Evolutionary conservation across 1,284 basidiomycete genomes (phyloP), one percentile per base, ranked within the genome.

Genomic region (Cryptococcus hybrid): DNA sequence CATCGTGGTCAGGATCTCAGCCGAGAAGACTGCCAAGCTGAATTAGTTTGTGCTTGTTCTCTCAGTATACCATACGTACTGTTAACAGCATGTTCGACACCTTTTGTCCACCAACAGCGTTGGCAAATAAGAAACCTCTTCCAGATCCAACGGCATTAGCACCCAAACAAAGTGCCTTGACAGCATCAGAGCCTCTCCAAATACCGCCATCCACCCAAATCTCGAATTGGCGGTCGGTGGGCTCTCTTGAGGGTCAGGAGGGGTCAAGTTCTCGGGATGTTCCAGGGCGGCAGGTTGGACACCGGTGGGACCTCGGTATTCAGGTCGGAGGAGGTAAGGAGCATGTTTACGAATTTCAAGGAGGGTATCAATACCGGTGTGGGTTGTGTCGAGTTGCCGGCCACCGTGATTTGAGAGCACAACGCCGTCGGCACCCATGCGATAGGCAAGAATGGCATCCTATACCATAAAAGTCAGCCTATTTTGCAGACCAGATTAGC

Each of bases 121-220:
- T 90, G 1, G 90, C 90, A 68, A 89, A 94, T n/a, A 96, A 80
- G 81, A 95, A 93, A 0, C 89, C 84, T 35, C 93, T 84, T 0
- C 93, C 93, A 30, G 97, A 80, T 1, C 94, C 93, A 5, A 95
- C 92, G 3, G 89, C 92, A 62, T 81, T 88, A 1, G 93, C 94
- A 42, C 93, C 94, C 34, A 97, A 81, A 64, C 91, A 94, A 2
- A 97, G 78, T 0, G 92, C 92, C 77, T 97, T 97, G 54, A 97
- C 78, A 7, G 95, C 86, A 74, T 94, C 92, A 82, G 90, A 92
- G 24, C 93, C 93, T 46, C 93, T 83, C 54, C 83, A 82, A 38
- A 92, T 81, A 3, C 92, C 93, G 12, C 93, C 93, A 72, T 97
- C 93, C 56, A 95, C 85, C 67, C 90, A 94, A 12, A 97, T 89